phyloP scores from a whole-genome alignment of 2,329 filamentous ascomycete genomes.

The Ophiostoma australiae region DNA sequence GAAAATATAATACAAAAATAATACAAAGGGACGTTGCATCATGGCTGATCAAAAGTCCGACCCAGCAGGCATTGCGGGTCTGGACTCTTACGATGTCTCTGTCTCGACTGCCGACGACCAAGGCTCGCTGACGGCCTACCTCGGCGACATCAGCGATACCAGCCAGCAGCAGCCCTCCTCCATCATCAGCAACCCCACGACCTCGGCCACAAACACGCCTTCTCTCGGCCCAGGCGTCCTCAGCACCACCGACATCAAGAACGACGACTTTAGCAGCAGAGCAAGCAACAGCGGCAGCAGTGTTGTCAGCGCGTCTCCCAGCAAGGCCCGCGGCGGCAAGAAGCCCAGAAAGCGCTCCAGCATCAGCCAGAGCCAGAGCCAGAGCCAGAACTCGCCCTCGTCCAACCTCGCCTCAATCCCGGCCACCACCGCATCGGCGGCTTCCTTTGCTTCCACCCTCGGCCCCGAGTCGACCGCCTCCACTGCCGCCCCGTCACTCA shows the following conservation, averaged over 20 bases:
- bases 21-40: conserved; percentile 12
- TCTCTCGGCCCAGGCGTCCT: background rate
- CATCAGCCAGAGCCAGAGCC: conserved; percentile 6
- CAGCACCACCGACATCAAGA: conserved; percentile 16
- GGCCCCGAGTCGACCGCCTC: conserved; percentile 13
- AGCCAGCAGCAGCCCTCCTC: conserved; percentile 14
- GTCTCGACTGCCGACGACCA: conserved; percentile 18
- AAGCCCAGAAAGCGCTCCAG: conserved; percentile 16
- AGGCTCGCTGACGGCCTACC: conserved; percentile 18
- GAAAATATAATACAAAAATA: no score
- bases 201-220: background rate
- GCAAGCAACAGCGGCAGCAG: conserved; percentile 20
- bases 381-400: background rate
- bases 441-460: conserved; percentile 27
- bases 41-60: conserved; percentile 27
- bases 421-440: conserved; percentile 24
- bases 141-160: conserved; percentile 20
- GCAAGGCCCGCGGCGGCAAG: background rate
- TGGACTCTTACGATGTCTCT: conserved; percentile 26
- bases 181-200: background rate
- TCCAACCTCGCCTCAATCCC: conserved; percentile 11
- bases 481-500: conserved; percentile 12
- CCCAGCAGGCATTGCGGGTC: conserved; percentile 26
- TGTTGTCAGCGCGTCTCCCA: conserved; percentile 9
- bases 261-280: conserved; percentile 15